Evolutionary conservation across 192 early-diverging fungal species (phyloP), one percentile per base, ranked within the genome.

Genomic region (Podila clonocystis): DNA sequence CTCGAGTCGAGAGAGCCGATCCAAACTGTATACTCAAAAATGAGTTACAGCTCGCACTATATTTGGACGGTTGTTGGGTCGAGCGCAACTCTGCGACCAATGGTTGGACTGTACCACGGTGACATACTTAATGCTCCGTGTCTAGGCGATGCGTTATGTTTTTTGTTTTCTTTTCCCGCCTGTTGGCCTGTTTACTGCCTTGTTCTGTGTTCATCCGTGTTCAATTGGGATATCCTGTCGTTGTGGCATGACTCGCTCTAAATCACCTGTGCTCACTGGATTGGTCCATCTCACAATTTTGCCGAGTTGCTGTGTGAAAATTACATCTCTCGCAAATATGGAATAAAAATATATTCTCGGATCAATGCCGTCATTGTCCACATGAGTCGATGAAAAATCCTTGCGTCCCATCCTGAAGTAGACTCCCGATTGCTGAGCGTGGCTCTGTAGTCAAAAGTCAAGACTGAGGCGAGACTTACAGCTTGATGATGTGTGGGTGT

Each of bases 401-500:
- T 15, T 45, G 41, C 8, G 34, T 36, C 41, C 41, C 41, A 45
- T 45, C 41, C 41, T 45, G 41, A 45, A 45, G 41, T 17, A 17
- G 41, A 15, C 15, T 45, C 13, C 41, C 41, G 41, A 45, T 45
- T 45, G 41, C 41, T 12, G 17, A 45, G 41, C 15, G 3, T 45
- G 13, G 41, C 15, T 15, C 15, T 45, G 41, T 38, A 38, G 8
- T 12, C 41, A 45, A 45, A 9, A 36, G 41, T 0, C 41, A 45
- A 45, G 41, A 45, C 34, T 9, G 34, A 15, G 17, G n/a, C 20
- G 22, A 45, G 34, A 72, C 82, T 86, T 89, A 97, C 85, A 99
- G 88, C 87, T 99, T 99, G 85, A 98, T 98, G 70, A 98, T 99
- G 82, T 99, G 98, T 50, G 97, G 96, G 78, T 99, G 98, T 67